Conservation (phyloP, 2,329 filamentous ascomycete species). For the Aspergillus hortae region DNA sequence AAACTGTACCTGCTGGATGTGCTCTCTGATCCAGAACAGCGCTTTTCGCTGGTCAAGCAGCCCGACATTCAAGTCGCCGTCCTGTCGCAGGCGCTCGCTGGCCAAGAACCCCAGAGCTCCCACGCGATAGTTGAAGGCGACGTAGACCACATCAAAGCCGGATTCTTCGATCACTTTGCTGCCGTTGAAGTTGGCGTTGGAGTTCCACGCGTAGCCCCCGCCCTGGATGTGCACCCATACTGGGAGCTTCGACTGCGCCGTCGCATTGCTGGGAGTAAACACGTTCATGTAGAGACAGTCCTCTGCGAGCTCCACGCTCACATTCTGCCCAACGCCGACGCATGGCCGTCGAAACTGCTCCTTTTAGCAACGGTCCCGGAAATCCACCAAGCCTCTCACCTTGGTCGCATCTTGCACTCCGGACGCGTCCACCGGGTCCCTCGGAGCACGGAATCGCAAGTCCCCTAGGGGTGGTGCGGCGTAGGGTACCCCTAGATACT, state of each 20-base stretch:
- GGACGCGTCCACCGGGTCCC: constrained; percentile 47
- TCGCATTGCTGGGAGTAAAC: constrained; percentile 27
- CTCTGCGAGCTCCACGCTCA: constrained; percentile 48
- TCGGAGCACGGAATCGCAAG: constrained; percentile 61
- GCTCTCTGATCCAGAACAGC: constrained; percentile 58
- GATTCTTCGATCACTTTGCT: constrained; percentile 55
- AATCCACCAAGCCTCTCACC: not conserved
- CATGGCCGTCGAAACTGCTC: constrained; percentile 47
- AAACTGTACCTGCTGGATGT: constrained; percentile 44
- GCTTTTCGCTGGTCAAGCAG: constrained; percentile 61
- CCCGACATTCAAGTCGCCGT: constrained; percentile 61
- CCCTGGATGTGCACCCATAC: constrained; percentile 60
- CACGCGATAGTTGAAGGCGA: constrained; percentile 69
- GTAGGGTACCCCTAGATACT: constrained; percentile 70
- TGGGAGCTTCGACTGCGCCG: constrained; percentile 50
- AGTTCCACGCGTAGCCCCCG: constrained; percentile 57
- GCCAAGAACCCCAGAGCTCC: constrained; percentile 62
- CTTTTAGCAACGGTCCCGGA: not conserved
- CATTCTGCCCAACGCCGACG: constrained; percentile 63
- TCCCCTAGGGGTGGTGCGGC: constrained; percentile 62
- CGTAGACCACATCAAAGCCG: constrained; percentile 59
- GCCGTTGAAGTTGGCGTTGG: constrained; percentile 52
- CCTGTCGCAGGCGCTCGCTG: constrained; percentile 50
- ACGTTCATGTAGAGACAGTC: constrained; percentile 34
- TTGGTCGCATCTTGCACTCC: constrained; percentile 48